Evolutionary conservation across 257 asterid species (phyloP), one percentile per base, ranked within the genome.

Genomic region (Capsicum rhomboideum): DNA sequence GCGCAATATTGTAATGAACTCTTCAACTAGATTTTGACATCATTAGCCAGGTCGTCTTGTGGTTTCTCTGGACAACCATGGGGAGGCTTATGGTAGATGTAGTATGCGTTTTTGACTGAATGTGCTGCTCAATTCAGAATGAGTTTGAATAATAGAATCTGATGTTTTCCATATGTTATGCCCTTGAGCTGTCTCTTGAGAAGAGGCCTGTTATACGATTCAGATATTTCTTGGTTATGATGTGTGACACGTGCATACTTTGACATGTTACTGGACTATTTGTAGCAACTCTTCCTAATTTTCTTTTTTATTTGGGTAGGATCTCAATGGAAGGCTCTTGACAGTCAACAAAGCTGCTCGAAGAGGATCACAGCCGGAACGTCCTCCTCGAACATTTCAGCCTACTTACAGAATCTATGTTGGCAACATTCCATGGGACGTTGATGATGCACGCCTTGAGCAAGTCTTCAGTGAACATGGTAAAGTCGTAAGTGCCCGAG

Each of bases 401-500:
- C 85, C 93, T 75, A 54, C 89, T 82, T 85, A 34, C 87, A 92
- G 92, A 87, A 91, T 94, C 74, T 97, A 95, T 37, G 98, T 93
- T 6, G 99, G 99, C 68, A 97, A 93, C 93, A 84, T 97, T 85
- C 94, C 99, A 2, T 97, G 99, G 99, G 90, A 86, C 80, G 92
- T 88, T 83, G 93, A 92, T 79, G 93, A 97, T 49, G 84, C 87
- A 23, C 91, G 92, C n/a, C 97, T 95, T 28, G 94, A 91, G 84
- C 90, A 95, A 88, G 56, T 93, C 31, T 97, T 97, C 89, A 92
- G 97, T 55, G 97, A 93, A 87, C 89, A 95, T 31, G 99, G 99
- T 13, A 95, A 91, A 88, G 99, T 95, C 16, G 87, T 88, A 72
- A 91, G 84, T 83, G 98, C 99, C 37, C 91, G 95, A 42, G 99